Conservation (phyloP, 208 protist genomes). For the Porcisia deanei region DNA sequence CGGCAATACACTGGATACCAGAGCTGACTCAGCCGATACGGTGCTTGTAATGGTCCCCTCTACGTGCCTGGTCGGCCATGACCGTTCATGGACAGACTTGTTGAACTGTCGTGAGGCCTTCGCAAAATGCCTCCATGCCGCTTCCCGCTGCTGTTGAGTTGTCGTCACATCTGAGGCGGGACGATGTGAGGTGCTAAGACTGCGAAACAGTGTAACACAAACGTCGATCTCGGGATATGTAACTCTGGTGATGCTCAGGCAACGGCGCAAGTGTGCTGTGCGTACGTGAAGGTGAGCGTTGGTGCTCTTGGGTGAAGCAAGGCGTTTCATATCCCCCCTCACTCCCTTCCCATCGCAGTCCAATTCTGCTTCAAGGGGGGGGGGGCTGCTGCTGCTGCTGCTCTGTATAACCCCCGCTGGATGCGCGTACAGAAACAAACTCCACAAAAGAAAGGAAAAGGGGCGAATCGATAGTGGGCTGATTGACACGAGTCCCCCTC, state of each 20-base stretch:
- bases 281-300: neutral
- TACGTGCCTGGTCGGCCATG: neutral
- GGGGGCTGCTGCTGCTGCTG: neutral
- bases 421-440: no score
- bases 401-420: neutral
- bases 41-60: neutral
- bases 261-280: neutral
- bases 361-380: neutral
- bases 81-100: neutral
- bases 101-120: conserved; percentile 19
- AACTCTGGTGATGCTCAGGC: neutral
- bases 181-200: neutral
- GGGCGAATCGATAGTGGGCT: no score
- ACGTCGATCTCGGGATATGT: neutral
- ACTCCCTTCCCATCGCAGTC: neutral
- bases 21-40: neutral
- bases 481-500: no score
- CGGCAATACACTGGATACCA: no score
- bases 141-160: neutral
- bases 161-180: neutral
- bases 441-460: no score
- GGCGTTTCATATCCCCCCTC: neutral
- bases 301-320: neutral
- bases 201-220: neutral
- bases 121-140: conserved; percentile 29